phyloP scores from a whole-genome alignment of 2,329 filamentous ascomycete genomes.

The Phialophora chinensis region DNA sequence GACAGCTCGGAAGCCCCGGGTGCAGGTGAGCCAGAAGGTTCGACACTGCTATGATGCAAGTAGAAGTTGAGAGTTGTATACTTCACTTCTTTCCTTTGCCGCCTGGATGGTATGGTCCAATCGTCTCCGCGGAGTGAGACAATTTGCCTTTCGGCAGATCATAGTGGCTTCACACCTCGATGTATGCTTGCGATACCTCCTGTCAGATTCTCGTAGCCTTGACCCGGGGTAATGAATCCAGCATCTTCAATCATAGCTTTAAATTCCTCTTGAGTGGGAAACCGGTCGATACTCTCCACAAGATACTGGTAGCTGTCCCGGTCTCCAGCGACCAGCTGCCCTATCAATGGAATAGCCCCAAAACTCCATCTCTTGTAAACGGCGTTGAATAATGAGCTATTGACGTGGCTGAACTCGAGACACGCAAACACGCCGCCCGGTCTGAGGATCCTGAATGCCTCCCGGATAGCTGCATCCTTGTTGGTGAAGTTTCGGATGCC shows the following conservation, averaged over 20 bases:
- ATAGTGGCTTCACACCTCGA: constrained; percentile 82
- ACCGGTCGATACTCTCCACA: constrained; percentile 95
- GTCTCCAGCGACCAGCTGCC: constrained; percentile 91
- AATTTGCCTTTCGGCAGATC: not conserved
- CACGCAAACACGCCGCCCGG: constrained; percentile 96
- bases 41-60: not conserved
- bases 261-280: constrained; percentile 86
- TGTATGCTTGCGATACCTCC: constrained; percentile 95
- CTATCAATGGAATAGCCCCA: constrained; percentile 89
- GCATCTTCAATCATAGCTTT: constrained; percentile 75
- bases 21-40: not conserved
- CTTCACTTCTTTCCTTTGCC: not conserved
- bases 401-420: constrained; percentile 90
- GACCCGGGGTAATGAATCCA: constrained; percentile 76
- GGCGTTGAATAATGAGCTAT: constrained; percentile 76
- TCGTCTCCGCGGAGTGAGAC: not conserved
- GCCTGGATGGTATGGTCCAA: not conserved
- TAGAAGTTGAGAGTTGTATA: not conserved
- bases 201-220: constrained; percentile 88
- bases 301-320: constrained; percentile 97
- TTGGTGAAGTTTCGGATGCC: constrained; percentile 97
- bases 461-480: constrained; percentile 79
- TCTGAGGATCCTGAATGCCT: constrained; percentile 87
- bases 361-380: constrained; percentile 97
- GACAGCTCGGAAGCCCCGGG: not conserved